Percentiles rank a stretch among this genome's conserved stretches.
Evolutionary conservation across 371 early-diverging fungal species (phyloP).

Genomic region (Rhizopus arrhizus): DNA sequence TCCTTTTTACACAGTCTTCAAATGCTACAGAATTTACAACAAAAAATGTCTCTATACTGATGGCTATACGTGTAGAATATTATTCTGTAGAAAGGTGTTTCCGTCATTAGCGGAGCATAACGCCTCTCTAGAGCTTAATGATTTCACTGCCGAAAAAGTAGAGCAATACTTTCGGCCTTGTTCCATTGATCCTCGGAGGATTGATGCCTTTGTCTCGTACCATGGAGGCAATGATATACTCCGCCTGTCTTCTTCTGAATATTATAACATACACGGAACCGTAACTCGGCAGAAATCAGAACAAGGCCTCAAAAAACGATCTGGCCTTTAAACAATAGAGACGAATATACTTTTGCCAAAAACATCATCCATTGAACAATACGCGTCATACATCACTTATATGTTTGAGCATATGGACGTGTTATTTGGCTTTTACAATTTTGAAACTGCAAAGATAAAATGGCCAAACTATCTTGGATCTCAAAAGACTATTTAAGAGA

Average conservation of each 20-base stretch:
- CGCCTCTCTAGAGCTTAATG: constrained; percentile 8
- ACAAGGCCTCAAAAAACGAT: constrained; percentile 6
- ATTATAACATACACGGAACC: constrained; percentile 6
- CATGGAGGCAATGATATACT: constrained; percentile 7
- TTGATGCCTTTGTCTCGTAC: constrained; percentile 8
- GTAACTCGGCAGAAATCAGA: constrained; percentile 9
- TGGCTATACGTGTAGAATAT: constrained; percentile 8
- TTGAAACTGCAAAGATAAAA: constrained; percentile 8
- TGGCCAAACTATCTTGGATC: constrained; percentile 7
- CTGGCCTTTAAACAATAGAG: constrained; percentile 1
- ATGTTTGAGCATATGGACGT: constrained; percentile 2
- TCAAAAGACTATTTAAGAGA: constrained; percentile 3
- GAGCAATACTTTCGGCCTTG: constrained; percentile 9
- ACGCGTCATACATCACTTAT: constrained; percentile 1
- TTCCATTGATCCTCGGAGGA: constrained; percentile 5
- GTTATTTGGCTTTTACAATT: constrained; percentile 4
- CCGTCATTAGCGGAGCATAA: constrained; percentile 1
- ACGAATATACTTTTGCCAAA: constrained; percentile 5
- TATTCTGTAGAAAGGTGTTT: constrained; percentile 4
- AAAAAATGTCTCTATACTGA: constrained; percentile 5
- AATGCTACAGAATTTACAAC: constrained; percentile 1
- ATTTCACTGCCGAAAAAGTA: constrained; percentile 1
- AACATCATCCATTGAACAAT: constrained; percentile 4
- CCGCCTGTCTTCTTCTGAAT: constrained; percentile 8
- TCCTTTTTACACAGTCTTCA: constrained; percentile 2